Conservation (phyloP, 306 rosid genomes). For the Spatholobus suberectus region DNA sequence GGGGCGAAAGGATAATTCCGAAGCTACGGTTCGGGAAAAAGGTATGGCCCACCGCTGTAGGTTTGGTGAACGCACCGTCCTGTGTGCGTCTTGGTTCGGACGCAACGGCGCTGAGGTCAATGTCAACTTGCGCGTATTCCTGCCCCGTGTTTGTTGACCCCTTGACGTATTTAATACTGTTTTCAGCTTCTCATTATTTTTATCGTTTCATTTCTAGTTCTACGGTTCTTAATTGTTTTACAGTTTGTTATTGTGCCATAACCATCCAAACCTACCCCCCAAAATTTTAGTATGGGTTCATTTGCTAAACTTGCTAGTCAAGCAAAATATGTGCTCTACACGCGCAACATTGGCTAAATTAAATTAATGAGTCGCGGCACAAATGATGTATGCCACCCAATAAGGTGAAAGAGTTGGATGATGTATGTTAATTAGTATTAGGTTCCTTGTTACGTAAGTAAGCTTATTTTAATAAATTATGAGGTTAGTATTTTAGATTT, state of each 20-base stretch:
- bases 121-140: slow-evolving; percentile 39
- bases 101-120: slow-evolving; percentile 48
- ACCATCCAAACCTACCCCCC: slow-evolving; percentile 7
- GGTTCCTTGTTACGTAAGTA: neutral
- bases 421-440: neutral
- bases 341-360: slow-evolving; percentile 33
- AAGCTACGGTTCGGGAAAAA: slow-evolving; percentile 45
- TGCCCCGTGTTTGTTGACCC: slow-evolving; percentile 36
- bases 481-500: neutral
- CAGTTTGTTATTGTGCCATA: neutral
- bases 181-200: neutral
- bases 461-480: neutral
- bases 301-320: slow-evolving; percentile 5
- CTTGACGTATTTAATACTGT: neutral
- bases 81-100: slow-evolving; percentile 54
- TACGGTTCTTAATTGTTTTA: slow-evolving; percentile 38
- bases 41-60: slow-evolving; percentile 42
- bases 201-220: slow-evolving; percentile 2
- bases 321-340: slow-evolving; percentile 1
- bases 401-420: neutral
- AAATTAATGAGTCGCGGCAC: neutral
- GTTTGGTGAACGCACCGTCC: slow-evolving; percentile 43
- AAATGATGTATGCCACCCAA: neutral
- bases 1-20: slow-evolving; percentile 16
- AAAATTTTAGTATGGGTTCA: neutral